Percentiles rank a stretch among this genome's conserved stretches.
These are phyloP conservation scores for Fusarium sp. DNA, from an alignment of 2,329 filamentous ascomycete genomes.

Conservation along the genomic window DNA sequence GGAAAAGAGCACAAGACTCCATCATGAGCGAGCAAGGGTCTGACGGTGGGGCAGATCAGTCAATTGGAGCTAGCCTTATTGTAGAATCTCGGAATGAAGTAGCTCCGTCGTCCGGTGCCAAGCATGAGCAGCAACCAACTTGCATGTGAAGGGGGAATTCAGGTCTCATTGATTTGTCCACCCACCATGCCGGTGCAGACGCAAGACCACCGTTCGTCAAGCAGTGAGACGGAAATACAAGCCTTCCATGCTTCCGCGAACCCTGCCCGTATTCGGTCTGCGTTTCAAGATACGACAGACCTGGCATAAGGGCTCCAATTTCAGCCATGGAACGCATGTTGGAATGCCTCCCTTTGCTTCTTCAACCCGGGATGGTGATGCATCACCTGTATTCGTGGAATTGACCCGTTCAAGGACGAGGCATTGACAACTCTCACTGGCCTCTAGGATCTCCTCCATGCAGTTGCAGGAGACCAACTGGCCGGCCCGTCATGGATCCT, in stretches of 20 bases:
- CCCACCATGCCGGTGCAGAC: background rate
- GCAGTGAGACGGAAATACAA: background rate
- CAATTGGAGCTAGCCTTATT: background rate
- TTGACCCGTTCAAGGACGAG: background rate
- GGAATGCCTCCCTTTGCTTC: background rate
- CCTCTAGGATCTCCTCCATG: background rate
- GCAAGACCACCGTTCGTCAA: background rate
- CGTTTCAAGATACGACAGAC: background rate
- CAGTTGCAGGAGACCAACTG: slow-evolving; percentile 3
- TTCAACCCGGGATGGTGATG: background rate
- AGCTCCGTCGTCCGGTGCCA: slow-evolving; percentile 1
- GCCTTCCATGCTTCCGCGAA: background rate
- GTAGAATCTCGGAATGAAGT: slow-evolving; percentile 18
- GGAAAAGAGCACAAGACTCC: slow-evolving; percentile 31
- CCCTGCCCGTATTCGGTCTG: background rate
- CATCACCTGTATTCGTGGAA: background rate
- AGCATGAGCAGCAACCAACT: background rate
- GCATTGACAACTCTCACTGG: background rate
- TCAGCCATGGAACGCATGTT: background rate
- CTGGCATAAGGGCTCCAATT: background rate
- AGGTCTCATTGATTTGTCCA: background rate
- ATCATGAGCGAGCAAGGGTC: slow-evolving; percentile 33
- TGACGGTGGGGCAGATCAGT: slow-evolving; percentile 33
- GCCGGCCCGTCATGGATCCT: background rate
- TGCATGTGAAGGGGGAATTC: slow-evolving; percentile 1